Evolutionary conservation across 441 rosid genomes (phyloP).

Genomic region (Populus hybrid): DNA sequence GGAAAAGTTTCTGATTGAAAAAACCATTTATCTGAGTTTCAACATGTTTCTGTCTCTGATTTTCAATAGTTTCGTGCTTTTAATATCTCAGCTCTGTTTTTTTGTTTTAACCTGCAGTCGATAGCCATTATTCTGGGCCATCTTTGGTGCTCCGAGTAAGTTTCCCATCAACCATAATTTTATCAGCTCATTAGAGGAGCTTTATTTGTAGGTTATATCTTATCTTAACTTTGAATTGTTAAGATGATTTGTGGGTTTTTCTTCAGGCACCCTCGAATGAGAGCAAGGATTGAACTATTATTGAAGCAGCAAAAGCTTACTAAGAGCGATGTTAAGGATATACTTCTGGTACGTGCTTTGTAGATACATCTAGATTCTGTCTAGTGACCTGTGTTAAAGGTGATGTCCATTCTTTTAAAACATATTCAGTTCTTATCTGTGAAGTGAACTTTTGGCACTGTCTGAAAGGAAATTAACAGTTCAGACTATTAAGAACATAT

Average conservation of each 20-base stretch:
- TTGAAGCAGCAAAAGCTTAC: constrained; percentile 90
- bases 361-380: constrained; percentile 7
- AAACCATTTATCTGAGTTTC: too few relatives aligned
- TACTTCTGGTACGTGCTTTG: constrained; percentile 65
- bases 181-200: not conserved
- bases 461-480: too few relatives aligned
- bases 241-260: constrained; percentile 1
- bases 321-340: constrained; percentile 64
- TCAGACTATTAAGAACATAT: too few relatives aligned
- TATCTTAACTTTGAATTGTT: not conserved
- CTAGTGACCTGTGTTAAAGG: not conserved
- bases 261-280: constrained; percentile 69
- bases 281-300: constrained; percentile 80
- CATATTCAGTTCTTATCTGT: not conserved
- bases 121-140: constrained; percentile 83
- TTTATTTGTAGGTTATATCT: constrained; percentile 13
- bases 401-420: not conserved
- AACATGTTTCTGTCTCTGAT: not conserved
- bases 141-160: constrained; percentile 98
- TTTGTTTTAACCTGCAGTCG: constrained; percentile 51
- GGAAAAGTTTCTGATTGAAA: not conserved
- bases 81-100: not conserved
- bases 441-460: not conserved
- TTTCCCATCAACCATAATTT: constrained; percentile 8
- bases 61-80: not conserved